These are phyloP conservation scores for Hypoxylon sp. DNA, from an alignment of 2,329 filamentous ascomycete genomes.

Conservation along the genomic window DNA sequence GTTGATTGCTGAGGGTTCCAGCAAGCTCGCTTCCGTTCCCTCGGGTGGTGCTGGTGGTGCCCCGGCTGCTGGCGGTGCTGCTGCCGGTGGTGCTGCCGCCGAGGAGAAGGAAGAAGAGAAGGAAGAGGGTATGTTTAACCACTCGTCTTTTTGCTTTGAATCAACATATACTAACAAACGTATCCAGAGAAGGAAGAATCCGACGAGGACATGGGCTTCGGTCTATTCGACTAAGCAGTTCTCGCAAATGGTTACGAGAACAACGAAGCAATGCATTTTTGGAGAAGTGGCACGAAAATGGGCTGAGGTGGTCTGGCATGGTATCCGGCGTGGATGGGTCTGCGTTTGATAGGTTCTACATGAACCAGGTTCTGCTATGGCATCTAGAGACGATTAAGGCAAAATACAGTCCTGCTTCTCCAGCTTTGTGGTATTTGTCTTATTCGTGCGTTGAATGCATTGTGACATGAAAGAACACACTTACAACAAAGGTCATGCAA, in stretches of 20 bases:
- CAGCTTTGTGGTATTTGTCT: constrained; percentile 6
- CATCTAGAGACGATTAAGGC: constrained; percentile 43
- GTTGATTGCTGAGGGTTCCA: constrained; percentile 90
- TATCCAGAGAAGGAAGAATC: constrained; percentile 72
- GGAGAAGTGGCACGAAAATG: constrained; percentile 47
- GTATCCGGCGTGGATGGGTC: constrained; percentile 47
- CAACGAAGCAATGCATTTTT: constrained; percentile 45
- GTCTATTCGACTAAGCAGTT: constrained; percentile 77
- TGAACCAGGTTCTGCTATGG: constrained; percentile 33
- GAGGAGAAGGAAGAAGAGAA: constrained; percentile 77
- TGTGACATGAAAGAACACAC: background rate
- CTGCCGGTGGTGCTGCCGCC: constrained; percentile 70
- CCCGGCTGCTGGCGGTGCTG: constrained; percentile 75
- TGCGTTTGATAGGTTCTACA: constrained; percentile 43
- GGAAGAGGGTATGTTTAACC: constrained; percentile 77
- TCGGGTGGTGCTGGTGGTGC: constrained; percentile 84
- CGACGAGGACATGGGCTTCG: constrained; percentile 82
- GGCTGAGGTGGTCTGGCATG: constrained; percentile 47
- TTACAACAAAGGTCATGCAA: background rate
- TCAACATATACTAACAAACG: constrained; percentile 16
- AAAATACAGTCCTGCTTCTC: constrained; percentile 48
- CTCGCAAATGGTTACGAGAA: constrained; percentile 33
- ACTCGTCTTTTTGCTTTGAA: background rate
- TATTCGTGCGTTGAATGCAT: background rate
- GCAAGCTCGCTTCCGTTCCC: constrained; percentile 98